Evolutionary conservation across 2,329 filamentous ascomycete species (phyloP).

Genomic region (Teratosphaeria gauchensis): DNA sequence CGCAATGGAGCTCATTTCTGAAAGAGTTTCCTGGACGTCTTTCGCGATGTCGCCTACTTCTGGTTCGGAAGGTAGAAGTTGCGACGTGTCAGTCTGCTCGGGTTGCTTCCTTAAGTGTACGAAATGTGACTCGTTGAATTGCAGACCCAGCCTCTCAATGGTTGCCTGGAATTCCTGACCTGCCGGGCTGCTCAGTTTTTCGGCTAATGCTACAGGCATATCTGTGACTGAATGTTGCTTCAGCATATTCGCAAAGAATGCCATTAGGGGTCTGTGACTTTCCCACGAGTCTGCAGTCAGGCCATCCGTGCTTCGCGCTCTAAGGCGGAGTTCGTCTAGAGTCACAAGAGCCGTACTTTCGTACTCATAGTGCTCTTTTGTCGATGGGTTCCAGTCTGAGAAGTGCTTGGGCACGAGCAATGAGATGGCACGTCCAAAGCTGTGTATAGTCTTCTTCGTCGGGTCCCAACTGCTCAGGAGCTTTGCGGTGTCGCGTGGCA

Average conservation of each 20-base stretch:
- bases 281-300: neutral
- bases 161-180: neutral
- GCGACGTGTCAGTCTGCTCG: neutral
- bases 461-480: neutral
- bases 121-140: neutral
- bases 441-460: neutral
- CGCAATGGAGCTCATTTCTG: neutral
- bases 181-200: neutral
- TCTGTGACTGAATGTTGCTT: neutral
- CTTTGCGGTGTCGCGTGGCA: slow-evolving; percentile 1
- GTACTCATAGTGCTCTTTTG: neutral
- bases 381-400: neutral
- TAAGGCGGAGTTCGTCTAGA: neutral
- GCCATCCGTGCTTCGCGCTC: neutral
- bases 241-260: neutral
- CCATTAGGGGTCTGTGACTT: neutral
- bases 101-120: neutral
- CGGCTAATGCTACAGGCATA: neutral
- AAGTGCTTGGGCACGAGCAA: neutral
- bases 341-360: neutral
- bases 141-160: neutral
- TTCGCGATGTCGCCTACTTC: neutral
- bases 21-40: neutral
- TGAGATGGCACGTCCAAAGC: neutral
- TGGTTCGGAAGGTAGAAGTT: neutral